phyloP scores from a whole-genome alignment of 495 filamentous ascomycete genomes.

The Aspergillus incahuasiensis region DNA sequence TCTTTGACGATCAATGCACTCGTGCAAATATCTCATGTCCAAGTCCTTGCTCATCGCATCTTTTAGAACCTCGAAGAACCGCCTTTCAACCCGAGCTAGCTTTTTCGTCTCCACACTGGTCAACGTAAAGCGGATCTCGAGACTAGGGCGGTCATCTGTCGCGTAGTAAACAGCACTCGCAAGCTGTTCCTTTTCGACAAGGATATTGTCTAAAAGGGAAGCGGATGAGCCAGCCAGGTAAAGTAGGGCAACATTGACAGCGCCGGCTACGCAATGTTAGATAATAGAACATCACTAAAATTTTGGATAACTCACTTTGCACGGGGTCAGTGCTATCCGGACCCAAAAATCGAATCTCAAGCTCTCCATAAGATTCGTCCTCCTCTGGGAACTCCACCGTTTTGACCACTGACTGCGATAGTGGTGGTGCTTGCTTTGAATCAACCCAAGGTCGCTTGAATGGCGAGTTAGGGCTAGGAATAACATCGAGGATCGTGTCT shows the following conservation, averaged over 20 bases:
- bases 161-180: slow-evolving; percentile 75
- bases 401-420: slow-evolving; percentile 65
- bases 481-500: slow-evolving; percentile 72
- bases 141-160: slow-evolving; percentile 72
- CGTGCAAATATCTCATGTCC: slow-evolving; percentile 82
- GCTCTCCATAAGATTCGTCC: slow-evolving; percentile 86
- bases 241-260: slow-evolving; percentile 68
- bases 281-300: not conserved
- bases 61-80: slow-evolving; percentile 77
- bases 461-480: slow-evolving; percentile 65
- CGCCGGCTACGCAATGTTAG: slow-evolving; percentile 47
- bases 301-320: slow-evolving; percentile 37
- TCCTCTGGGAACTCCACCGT: slow-evolving; percentile 93
- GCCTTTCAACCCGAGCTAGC: slow-evolving; percentile 74
- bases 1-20: slow-evolving; percentile 74
- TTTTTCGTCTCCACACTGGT: slow-evolving; percentile 83
- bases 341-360: slow-evolving; percentile 78
- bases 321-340: slow-evolving; percentile 65
- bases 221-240: slow-evolving; percentile 92
- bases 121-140: slow-evolving; percentile 75
- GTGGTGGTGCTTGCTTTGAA: slow-evolving; percentile 66
- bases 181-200: slow-evolving; percentile 91
- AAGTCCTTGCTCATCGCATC: slow-evolving; percentile 74
- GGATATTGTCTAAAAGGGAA: slow-evolving; percentile 80
- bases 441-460: slow-evolving; percentile 92